Base-by-base conservation (phyloP, 2,329 filamentous ascomycete genomes). In the Ploettnerulaceae sp. region DNA sequence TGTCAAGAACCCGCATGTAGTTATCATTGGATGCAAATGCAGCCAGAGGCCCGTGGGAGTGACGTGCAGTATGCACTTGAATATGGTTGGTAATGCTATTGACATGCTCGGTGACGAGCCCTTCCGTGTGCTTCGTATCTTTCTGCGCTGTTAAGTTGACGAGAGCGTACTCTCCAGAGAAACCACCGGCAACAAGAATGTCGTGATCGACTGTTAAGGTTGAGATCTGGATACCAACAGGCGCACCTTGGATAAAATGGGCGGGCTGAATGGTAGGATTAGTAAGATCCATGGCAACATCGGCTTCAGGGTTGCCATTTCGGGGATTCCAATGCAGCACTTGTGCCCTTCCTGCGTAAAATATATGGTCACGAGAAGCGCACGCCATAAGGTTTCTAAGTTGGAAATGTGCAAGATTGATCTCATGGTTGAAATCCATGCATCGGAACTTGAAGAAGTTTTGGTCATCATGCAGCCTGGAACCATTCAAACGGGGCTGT, bases 1-100 rank as follows among this genome's bases (percentile, higher is more conserved):
- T 60, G 54, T 84, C 81, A 35, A 84, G 64, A 22, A 79, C 65
- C 15, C 81, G 75, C 54, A 84, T 73, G 2, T 69, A 69, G 14
- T 67, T 68, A 55, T 85, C 81, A 52, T 85, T 85, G 32, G 78
- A 82, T 2, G 78, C 74, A 55, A 84, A 80, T 12, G 77, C 73
- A 5, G 78, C 80, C 6, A 73, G 59, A 2, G 80, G 79, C 0
- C 67, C 60, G 1, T 69, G 69, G 1, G 75, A 77, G 12, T 64
- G 66, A n/a, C 80, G 71, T 9, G 74, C 68, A 20, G 68, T 64
- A 57, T 81, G 70, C 7, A 84, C 65, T 53, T 82, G 74, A 22
- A 82, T 68, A 58, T 84, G 81, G 52, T 84, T 85, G 43, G 79
- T 82, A 48, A 84, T 84, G 26, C 76, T 76, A 50, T 74, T 77